phyloP scores from a whole-genome alignment of 768 basidiomycete genomes.

The button mushroom (Agaricus bisporus) region DNA sequence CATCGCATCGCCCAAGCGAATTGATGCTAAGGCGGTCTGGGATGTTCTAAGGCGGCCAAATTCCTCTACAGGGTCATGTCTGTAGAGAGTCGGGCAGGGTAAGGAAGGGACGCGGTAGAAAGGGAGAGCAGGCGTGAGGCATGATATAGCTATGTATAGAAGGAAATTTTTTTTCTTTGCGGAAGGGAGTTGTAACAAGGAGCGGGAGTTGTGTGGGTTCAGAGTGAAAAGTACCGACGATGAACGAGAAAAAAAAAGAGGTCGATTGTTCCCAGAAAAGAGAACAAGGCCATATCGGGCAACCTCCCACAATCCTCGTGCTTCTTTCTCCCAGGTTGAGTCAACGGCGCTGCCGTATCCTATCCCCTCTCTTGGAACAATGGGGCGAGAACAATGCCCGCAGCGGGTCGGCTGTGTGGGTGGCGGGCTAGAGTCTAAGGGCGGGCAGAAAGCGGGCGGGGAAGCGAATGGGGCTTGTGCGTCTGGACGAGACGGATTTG shows the following conservation, averaged over 20 bases:
- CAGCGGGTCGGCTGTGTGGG: not conserved
- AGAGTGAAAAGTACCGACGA: not conserved
- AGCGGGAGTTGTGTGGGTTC: not conserved
- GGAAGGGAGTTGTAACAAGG: not conserved
- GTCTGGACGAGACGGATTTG: not conserved
- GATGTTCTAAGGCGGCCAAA: not conserved
- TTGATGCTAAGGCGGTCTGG: not conserved
- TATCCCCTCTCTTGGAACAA: not conserved
- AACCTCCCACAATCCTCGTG: not conserved
- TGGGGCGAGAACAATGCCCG: not conserved
- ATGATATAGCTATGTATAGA: not conserved
- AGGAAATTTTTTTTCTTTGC: not conserved
- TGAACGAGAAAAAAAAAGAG: not conserved
- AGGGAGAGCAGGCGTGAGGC: not conserved
- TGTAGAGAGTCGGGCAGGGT: too few species aligned
- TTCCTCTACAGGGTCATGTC: not conserved
- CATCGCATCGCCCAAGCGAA: not conserved
- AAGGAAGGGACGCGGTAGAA: not conserved
- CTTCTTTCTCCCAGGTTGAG: slow-evolving; percentile 7
- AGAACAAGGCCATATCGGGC: slow-evolving; percentile 2
- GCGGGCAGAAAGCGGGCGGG: not conserved
- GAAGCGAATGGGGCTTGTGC: slow-evolving; percentile 2
- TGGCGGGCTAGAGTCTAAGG: not conserved
- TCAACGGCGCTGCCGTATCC: not conserved
- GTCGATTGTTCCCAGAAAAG: not conserved